These are phyloP conservation scores for Melampsora abietis-canadensis DNA, from an alignment of 1,284 basidiomycete genomes.

Conservation along the genomic window DNA sequence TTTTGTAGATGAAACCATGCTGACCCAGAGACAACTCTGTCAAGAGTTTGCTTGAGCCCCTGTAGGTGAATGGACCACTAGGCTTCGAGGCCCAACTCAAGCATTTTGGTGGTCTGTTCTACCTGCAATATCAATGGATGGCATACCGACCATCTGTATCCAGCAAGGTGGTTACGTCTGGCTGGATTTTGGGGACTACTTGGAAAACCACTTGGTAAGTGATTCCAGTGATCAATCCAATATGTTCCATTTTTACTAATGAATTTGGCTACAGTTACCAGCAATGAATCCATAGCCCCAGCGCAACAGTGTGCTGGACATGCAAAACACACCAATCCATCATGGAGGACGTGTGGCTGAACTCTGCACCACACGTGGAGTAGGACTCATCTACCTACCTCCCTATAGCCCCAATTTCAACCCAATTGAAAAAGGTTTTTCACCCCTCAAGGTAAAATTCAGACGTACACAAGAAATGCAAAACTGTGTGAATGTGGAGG, in stretches of 20 bases:
- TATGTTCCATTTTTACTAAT: too few relatives aligned
- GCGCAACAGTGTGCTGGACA: neutral
- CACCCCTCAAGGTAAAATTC: too few relatives aligned
- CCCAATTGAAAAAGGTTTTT: neutral
- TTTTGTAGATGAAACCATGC: neutral
- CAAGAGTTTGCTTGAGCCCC: too few relatives aligned
- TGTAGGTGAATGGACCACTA: too few relatives aligned
- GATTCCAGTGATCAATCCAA: too few relatives aligned
- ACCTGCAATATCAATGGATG: too few relatives aligned
- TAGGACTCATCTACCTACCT: conserved; percentile 10
- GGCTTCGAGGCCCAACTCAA: neutral
- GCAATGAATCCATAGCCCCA: neutral
- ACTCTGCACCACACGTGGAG: neutral
- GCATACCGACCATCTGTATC: too few relatives aligned
- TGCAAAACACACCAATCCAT: too few relatives aligned
- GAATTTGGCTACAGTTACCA: neutral
- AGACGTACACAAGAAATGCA: too few relatives aligned
- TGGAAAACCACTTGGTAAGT: conserved; percentile 5
- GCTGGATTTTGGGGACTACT: neutral
- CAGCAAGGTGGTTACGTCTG: too few relatives aligned
- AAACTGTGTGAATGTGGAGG: too few relatives aligned
- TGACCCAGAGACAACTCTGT: neutral
- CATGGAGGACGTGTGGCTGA: neutral
- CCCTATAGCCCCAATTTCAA: conserved; percentile 5
- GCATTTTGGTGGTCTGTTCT: too few relatives aligned